Evolutionary conservation across 805 yeast genomes (phyloP).

Genomic region (Myxozyma udenii): DNA sequence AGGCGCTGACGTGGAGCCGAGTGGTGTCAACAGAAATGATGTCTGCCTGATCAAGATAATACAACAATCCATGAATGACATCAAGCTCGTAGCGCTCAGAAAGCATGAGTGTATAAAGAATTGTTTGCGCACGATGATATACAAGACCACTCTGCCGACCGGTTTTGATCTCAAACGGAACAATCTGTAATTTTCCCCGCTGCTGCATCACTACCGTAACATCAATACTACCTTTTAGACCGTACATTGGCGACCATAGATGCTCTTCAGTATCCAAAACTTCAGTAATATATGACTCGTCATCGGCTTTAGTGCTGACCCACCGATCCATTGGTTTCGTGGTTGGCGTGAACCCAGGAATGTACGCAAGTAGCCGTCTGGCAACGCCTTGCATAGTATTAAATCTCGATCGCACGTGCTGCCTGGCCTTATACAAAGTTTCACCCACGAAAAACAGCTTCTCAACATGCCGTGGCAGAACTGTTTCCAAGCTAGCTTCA

Average conservation of each 20-base stretch:
- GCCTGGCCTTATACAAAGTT: constrained; percentile 33
- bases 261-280: constrained; percentile 85
- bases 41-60: constrained; percentile 63
- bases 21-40: constrained; percentile 55
- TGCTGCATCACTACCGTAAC: constrained; percentile 67
- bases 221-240: constrained; percentile 85
- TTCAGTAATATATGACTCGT: constrained; percentile 53
- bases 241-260: constrained; percentile 87
- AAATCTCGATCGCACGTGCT: constrained; percentile 12
- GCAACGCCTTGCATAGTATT: background rate
- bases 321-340: background rate
- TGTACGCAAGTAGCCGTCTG: background rate
- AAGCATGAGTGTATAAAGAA: constrained; percentile 72
- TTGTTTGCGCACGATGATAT: constrained; percentile 80
- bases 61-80: constrained; percentile 61
- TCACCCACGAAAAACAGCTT: constrained; percentile 31
- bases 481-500: constrained; percentile 33
- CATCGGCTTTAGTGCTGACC: no score
- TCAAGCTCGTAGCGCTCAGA: constrained; percentile 67
- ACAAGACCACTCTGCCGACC: constrained; percentile 57
- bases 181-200: constrained; percentile 35
- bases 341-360: background rate
- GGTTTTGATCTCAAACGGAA: constrained; percentile 88
- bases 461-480: constrained; percentile 29
- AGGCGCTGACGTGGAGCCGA: constrained; percentile 57